Conservation (phyloP, 2,329 filamentous ascomycete species). For the Penicillium sp. region DNA sequence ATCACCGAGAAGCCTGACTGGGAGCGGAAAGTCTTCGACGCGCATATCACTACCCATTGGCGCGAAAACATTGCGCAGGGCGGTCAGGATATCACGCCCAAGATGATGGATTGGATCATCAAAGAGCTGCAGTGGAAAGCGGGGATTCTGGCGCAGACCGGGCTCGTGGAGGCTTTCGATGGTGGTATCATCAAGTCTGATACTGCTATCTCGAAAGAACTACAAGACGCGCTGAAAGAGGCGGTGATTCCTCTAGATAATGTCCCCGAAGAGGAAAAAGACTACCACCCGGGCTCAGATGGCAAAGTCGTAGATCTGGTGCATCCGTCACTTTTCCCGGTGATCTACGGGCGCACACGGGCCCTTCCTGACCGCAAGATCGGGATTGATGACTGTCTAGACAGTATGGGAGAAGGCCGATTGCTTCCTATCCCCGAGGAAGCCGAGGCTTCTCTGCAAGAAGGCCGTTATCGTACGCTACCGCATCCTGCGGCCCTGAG, state of each 20-base stretch:
- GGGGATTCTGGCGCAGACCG: constrained; percentile 35
- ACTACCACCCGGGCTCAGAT: constrained; percentile 63
- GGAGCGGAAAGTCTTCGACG: constrained; percentile 43
- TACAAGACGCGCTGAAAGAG: constrained; percentile 45
- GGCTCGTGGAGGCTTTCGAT: constrained; percentile 47
- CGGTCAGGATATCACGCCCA: constrained; percentile 27
- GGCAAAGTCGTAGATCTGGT: constrained; percentile 62
- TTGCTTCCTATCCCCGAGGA: not conserved
- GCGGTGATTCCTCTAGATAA: constrained; percentile 53
- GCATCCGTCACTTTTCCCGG: constrained; percentile 55
- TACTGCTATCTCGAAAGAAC: constrained; percentile 39
- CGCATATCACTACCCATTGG: constrained; percentile 35
- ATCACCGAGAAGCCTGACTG: constrained; percentile 46
- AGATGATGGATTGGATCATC: constrained; percentile 43
- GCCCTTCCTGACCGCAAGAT: constrained; percentile 22
- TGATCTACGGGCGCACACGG: constrained; percentile 30
- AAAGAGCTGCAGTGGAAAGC: constrained; percentile 53
- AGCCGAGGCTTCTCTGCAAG: too few species aligned
- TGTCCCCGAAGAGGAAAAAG: constrained; percentile 52
- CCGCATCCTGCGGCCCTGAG: too few species aligned
- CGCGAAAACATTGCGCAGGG: constrained; percentile 24
- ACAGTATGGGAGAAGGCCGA: constrained; percentile 10
- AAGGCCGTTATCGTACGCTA: too few species aligned
- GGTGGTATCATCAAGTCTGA: constrained; percentile 55
- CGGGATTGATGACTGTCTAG: constrained; percentile 23